phyloP scores from a whole-genome alignment of 2,329 filamentous ascomycete species.

The Diplocarpon rosae region DNA sequence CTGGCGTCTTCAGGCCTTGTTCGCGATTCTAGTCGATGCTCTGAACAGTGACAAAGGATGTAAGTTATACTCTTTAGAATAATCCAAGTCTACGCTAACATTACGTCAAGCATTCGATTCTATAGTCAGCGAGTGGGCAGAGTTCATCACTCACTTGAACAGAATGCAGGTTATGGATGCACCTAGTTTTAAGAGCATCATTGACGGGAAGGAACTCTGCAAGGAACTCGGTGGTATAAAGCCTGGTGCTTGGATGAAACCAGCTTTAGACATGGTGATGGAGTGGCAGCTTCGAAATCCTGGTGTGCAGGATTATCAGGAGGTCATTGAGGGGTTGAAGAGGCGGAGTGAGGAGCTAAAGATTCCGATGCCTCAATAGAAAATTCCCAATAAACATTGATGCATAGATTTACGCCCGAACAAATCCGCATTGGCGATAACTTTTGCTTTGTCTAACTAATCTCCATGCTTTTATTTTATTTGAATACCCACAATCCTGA shows the following conservation, averaged over 20 bases:
- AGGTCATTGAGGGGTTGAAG: constrained; percentile 49
- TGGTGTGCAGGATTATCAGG: constrained; percentile 43
- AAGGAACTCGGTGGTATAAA: constrained; percentile 53
- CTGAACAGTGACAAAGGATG: constrained; percentile 27
- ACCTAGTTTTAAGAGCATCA: constrained; percentile 46
- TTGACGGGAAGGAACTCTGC: constrained; percentile 67
- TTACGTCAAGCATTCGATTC: constrained; percentile 20
- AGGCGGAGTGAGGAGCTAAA: constrained; percentile 23
- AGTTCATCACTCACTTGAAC: constrained; percentile 44
- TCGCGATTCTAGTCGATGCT: constrained; percentile 54
- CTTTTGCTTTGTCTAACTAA: too few species aligned
- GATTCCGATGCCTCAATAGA: constrained; percentile 16
- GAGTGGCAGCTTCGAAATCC: constrained; percentile 85
- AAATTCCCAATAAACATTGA: background rate
- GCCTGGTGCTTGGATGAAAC: constrained; percentile 75
- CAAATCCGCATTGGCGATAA: too few species aligned
- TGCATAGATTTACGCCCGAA: background rate
- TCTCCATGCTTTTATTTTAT: too few species aligned
- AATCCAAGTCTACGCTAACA: background rate
- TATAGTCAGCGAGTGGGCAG: constrained; percentile 41
- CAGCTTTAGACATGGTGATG: constrained; percentile 68
- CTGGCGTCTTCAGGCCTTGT: constrained; percentile 64
- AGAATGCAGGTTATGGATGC: constrained; percentile 46
- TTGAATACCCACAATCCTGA: too few species aligned
- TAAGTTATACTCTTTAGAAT: background rate